Evolutionary conservation across 2,329 filamentous ascomycete genomes (phyloP).

Genomic region (Madurella mycetomatis): DNA sequence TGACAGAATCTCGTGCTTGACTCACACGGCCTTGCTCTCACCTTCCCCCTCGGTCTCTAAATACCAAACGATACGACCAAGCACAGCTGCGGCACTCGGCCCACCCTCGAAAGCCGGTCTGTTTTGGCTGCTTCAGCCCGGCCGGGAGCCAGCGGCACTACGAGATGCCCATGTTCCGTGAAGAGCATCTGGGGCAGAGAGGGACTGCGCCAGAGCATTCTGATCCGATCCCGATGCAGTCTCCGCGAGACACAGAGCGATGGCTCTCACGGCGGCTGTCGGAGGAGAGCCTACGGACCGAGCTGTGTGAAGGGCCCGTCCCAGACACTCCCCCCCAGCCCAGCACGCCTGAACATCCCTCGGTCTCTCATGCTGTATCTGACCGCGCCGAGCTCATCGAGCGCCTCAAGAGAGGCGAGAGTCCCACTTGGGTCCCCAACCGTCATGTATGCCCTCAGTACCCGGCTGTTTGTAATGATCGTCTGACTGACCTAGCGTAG

Average conservation of each 20-base stretch:
- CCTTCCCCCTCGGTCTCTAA: neutral
- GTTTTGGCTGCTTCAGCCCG: conserved; percentile 2
- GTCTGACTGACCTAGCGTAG: conserved; percentile 27
- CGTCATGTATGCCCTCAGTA: conserved; percentile 48
- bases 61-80: neutral
- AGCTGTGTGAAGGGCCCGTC: conserved; percentile 56
- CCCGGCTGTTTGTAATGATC: neutral
- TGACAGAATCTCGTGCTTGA: neutral
- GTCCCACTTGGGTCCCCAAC: conserved; percentile 67
- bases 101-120: neutral
- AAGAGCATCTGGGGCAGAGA: conserved; percentile 40
- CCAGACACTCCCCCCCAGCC: conserved; percentile 37
- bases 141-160: neutral
- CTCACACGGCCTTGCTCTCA: neutral
- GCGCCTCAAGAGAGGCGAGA: conserved; percentile 73
- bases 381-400: conserved; percentile 78
- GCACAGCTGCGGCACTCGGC: neutral
- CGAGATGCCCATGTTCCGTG: conserved; percentile 57
- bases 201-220: conserved; percentile 20
- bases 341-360: conserved; percentile 29
- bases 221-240: conserved; percentile 23
- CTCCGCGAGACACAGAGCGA: conserved; percentile 8
- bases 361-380: conserved; percentile 36
- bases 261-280: conserved; percentile 41
- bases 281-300: conserved; percentile 57